Conservation (phyloP, 805 yeast genomes). For the Maudiozyma serrabonitensis region DNA sequence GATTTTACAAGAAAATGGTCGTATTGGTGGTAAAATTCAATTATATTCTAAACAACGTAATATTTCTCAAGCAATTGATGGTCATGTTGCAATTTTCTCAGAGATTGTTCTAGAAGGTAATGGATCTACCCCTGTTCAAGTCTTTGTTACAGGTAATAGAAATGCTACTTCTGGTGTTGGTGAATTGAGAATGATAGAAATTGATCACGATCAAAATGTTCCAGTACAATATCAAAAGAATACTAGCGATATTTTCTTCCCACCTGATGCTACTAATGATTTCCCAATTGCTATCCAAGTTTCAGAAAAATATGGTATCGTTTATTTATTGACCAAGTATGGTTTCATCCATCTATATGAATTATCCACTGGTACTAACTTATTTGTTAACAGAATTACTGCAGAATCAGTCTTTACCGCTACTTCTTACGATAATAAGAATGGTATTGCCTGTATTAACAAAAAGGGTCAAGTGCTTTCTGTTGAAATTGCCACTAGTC, state of each 20-base stretch:
- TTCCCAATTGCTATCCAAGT: conserved; percentile 92
- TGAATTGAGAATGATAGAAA: conserved; percentile 85
- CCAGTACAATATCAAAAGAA: conserved; percentile 77
- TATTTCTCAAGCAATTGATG: conserved; percentile 94
- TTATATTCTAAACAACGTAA: conserved; percentile 79
- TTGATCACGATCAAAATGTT: conserved; percentile 79
- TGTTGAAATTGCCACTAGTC: conserved; percentile 77
- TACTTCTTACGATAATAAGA: conserved; percentile 52
- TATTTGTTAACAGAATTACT: conserved; percentile 92
- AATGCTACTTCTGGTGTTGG: conserved; percentile 67
- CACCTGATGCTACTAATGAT: conserved; percentile 91
- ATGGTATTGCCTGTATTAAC: conserved; percentile 89
- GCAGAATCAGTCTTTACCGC: conserved; percentile 94
- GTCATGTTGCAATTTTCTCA: conserved; percentile 92
- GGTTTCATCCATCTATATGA: conserved; percentile 96
- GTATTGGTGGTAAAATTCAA: conserved; percentile 94
- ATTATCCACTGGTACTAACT: conserved; percentile 81
- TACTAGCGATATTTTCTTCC: conserved; percentile 87
- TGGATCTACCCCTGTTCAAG: conserved; percentile 56
- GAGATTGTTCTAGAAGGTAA: conserved; percentile 66
- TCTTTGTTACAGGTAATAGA: conserved; percentile 89
- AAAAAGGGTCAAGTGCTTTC: conserved; percentile 91
- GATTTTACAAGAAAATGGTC: conserved; percentile 85
- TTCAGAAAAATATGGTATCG: conserved; percentile 74
- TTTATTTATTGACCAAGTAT: conserved; percentile 84